A percentile compares a stretch with the other conserved stretches of the same genome.
phyloP scores from a whole-genome alignment of 345 rosid genomes.

The Pistacia integerrima region DNA sequence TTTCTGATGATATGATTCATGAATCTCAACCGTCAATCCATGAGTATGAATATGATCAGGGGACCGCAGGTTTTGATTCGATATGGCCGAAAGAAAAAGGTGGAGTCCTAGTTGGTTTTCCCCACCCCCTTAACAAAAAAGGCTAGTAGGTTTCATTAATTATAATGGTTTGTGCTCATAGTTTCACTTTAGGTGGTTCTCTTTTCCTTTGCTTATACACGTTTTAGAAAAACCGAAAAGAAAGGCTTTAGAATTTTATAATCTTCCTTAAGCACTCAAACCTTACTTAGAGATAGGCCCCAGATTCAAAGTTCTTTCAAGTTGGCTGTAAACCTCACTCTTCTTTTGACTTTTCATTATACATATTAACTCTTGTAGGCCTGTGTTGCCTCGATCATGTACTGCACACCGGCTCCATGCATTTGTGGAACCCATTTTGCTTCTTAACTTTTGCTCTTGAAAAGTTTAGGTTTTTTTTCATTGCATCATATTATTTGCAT shows the following conservation, averaged over 20 bases:
- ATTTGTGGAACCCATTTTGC: background rate
- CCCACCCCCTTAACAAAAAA: background rate
- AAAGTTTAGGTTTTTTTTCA: too few relatives aligned
- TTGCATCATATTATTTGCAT: too few relatives aligned
- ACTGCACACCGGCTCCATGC: background rate
- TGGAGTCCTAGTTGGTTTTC: constrained; percentile 7
- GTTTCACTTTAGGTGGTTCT: constrained; percentile 2
- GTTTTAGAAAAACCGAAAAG: constrained; percentile 1
- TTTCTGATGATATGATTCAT: background rate
- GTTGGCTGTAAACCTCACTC: constrained; percentile 9
- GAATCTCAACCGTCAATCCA: constrained; percentile 1
- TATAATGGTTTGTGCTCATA: background rate
- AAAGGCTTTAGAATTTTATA: constrained; percentile 9
- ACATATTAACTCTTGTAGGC: constrained; percentile 1
- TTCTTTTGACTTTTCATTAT: background rate
- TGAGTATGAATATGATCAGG: background rate
- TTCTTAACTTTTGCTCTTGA: background rate
- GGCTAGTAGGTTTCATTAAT: constrained; percentile 2
- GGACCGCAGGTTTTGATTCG: constrained; percentile 18
- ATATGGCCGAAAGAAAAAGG: constrained; percentile 24
- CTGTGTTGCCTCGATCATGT: constrained; percentile 17
- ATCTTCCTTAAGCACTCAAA: background rate
- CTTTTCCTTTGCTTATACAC: constrained; percentile 11
- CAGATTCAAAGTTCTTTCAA: background rate
- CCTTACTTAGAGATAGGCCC: background rate